phyloP scores from a whole-genome alignment of 345 rosid genomes.

The Populus simonii region DNA sequence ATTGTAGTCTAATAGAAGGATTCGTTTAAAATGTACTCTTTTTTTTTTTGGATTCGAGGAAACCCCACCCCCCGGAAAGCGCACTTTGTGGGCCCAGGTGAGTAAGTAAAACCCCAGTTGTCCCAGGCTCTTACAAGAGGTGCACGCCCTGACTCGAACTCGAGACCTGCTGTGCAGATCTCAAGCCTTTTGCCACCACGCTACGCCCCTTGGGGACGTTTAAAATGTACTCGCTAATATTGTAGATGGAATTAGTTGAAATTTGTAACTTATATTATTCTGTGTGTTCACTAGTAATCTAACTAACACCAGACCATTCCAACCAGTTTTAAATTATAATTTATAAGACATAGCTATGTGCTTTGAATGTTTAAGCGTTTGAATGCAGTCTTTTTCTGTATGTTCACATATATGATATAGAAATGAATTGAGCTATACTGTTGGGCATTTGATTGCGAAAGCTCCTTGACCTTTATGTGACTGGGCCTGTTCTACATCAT shows the following conservation, averaged over 20 bases:
- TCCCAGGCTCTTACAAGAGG: too few relatives aligned
- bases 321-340: not conserved
- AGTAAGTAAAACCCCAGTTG: too few relatives aligned
- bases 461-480: not conserved
- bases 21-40: not conserved
- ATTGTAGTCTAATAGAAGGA: not conserved
- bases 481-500: not conserved
- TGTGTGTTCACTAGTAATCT: not conserved
- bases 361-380: not conserved
- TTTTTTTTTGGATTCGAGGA: too few relatives aligned
- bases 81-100: too few relatives aligned
- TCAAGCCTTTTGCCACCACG: too few relatives aligned
- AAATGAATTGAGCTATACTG: not conserved
- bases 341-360: not conserved
- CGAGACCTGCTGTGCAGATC: too few relatives aligned
- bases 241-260: not conserved
- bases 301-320: not conserved
- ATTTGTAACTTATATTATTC: not conserved
- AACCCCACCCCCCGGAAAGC: too few relatives aligned
- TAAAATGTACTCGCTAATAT: not conserved
- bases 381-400: not conserved
- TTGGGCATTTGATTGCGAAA: not conserved
- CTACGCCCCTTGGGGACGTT: too few relatives aligned
- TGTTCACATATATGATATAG: not conserved
- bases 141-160: too few relatives aligned